Evolutionary conservation across 331 rosid species (phyloP), one percentile per base, ranked within the genome.

Genomic region (Prunus yedoensis): DNA sequence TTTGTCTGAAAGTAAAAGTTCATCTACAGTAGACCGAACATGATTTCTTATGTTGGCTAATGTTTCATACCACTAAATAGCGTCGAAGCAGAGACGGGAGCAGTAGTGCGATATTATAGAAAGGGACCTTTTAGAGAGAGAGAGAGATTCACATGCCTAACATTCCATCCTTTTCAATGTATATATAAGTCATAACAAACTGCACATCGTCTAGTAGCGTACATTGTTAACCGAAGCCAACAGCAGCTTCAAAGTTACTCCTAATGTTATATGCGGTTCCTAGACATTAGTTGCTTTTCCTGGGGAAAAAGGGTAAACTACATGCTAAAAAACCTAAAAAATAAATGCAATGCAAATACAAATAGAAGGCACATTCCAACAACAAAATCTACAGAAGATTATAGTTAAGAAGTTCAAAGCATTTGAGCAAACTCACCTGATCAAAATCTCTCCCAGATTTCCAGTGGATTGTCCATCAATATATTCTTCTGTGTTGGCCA

Each of bases 401-500:
- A 21, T 0, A 57, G 27, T 21, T 10, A 3, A 10, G 30, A 8
- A 59, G 23, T 43, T 56, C 70, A 43, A 2, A 49, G 38, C 54
- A 76, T n/a, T 60, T 15, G 32, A 18, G 45, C 18, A 23, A 71
- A 63, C 56, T 82, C 88, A 90, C 99, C 99, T 89, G 80, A 92
- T 94, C 85, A 94, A 90, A 82, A 94, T 89, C 74, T 94, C 99
- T 78, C 97, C 99, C 5, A 94, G 85, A 80, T 89, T 90, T 81
- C 97, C 97, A 52, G 93, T 92, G 51, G 83, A 90, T 27, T 92
- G 91, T 13, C 99, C 99, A 57, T 94, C 97, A 67, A 94, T 92
- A 66, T 85, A 94, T 78, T 94, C 97, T 79, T 94, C 97, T 2
- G 97, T 92, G 83, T 92, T 94, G 66, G 99, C 97, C 76, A 94